A percentile compares a stretch with the other conserved stretches of the same genome.
phyloP scores from a whole-genome alignment of 495 filamentous ascomycete species.

The Penicillium paradoxum region DNA sequence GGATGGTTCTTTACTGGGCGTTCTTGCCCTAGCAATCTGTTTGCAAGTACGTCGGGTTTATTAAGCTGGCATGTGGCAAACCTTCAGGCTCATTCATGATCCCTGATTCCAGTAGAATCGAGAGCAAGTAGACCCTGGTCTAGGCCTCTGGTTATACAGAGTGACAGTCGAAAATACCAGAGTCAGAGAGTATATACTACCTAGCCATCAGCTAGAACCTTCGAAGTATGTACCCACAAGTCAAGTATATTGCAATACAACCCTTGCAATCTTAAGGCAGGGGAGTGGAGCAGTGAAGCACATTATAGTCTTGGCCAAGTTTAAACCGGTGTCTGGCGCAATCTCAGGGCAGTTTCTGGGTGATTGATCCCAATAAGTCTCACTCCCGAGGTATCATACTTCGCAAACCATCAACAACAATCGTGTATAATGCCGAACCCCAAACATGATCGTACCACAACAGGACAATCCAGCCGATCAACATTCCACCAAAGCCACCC shows the following conservation, averaged over 20 bases:
- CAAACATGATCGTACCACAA: neutral
- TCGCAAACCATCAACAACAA: neutral
- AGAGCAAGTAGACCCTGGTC: neutral
- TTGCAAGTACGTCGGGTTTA: no score
- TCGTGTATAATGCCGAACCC: neutral
- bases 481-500: conserved; percentile 14
- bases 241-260: neutral
- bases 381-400: neutral
- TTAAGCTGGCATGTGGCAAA: neutral
- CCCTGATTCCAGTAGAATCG: neutral
- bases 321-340: neutral
- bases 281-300: conserved; percentile 4
- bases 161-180: neutral
- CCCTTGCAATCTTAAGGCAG: conserved; percentile 8
- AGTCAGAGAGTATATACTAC: neutral
- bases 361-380: neutral
- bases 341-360: neutral
- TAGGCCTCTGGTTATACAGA: neutral
- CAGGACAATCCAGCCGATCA: conserved; percentile 22
- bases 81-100: neutral
- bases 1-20: no score
- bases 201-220: conserved; percentile 7
- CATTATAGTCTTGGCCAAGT: conserved; percentile 3
- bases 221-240: neutral
- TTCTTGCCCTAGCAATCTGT: no score